These are phyloP conservation scores for Telfairia occidentalis DNA, from an alignment of 331 rosid genomes.

Conservation along the genomic window DNA sequence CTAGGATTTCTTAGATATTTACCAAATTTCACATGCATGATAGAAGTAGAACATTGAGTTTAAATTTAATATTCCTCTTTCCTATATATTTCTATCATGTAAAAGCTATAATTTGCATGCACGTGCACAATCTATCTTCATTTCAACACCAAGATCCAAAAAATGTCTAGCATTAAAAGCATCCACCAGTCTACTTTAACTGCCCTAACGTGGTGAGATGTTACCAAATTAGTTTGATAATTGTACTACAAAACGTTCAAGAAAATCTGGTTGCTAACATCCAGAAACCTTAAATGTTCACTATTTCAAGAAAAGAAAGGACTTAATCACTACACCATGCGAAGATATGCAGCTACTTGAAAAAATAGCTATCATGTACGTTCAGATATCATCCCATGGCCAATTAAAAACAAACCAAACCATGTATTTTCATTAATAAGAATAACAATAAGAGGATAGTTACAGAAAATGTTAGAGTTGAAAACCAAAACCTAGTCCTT, in stretches of 20 bases:
- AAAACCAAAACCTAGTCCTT: constrained; percentile 1
- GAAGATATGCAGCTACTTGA: background rate
- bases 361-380: background rate
- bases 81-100: background rate
- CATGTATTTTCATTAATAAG: background rate
- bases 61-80: background rate
- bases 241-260: background rate
- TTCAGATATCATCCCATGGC: background rate
- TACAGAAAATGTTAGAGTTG: background rate
- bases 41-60: background rate
- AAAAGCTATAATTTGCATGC: background rate
- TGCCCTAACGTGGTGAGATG: background rate
- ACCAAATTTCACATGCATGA: background rate
- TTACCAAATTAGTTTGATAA: background rate
- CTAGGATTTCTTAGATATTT: background rate
- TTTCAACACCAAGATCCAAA: background rate
- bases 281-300: background rate
- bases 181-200: background rate
- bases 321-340: background rate
- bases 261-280: background rate
- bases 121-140: background rate
- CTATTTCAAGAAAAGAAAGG: background rate
- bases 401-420: background rate
- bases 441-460: background rate
- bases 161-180: background rate